Evolutionary conservation across 805 yeast species (phyloP), one percentile per base, ranked within the genome.

Genomic region (Metschnikowia lunata): DNA sequence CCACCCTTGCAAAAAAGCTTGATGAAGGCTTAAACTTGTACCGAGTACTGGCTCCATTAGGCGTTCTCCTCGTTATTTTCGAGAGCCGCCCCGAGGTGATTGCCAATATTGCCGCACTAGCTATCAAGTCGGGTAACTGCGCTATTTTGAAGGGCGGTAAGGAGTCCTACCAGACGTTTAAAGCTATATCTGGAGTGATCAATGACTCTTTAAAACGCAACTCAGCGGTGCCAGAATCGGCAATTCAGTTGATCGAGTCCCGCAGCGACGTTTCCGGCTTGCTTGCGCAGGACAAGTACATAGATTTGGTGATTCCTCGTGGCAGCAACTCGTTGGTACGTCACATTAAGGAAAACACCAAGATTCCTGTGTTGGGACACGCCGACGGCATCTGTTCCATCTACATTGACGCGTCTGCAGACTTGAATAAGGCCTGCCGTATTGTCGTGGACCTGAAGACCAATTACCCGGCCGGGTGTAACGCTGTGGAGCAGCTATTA

Each of bases 391-490:
- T 91, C 48, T 93, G 99, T 66, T 82, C 97, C 1, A 79, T 91
- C 7, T 93, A 80, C 57, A 73, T 91, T 26, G 95, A 90, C 62
- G 78, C 76, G 45, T 80, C 77, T 40, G 93, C 93, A 6, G 91
- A 89, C 57, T 49, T 86, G 10, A 77, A 64, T 11, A 89, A 87
- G 79, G 95, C 97, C 0, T 72, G 76, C 30, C 78, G 79, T 45
- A 79, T 93, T 28, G 73, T 81, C 6, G 78, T 88, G 26, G 99
- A 93, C 64, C 78, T 97, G 5, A 93, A 93, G 66, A 88, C 97
- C 0, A 90, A 89, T 64, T 93, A 93, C 62, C 97, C 98, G 39
- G 99, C 99, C 10, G 99, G 96, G n/a, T 93, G 99, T 66, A 93
- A 93, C 62, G 97, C 99, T 7, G 91, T 80, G 43, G 99, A 93